Base-by-base conservation (phyloP, 1,284 basidiomycete genomes). In the Boletus putidus region DNA sequence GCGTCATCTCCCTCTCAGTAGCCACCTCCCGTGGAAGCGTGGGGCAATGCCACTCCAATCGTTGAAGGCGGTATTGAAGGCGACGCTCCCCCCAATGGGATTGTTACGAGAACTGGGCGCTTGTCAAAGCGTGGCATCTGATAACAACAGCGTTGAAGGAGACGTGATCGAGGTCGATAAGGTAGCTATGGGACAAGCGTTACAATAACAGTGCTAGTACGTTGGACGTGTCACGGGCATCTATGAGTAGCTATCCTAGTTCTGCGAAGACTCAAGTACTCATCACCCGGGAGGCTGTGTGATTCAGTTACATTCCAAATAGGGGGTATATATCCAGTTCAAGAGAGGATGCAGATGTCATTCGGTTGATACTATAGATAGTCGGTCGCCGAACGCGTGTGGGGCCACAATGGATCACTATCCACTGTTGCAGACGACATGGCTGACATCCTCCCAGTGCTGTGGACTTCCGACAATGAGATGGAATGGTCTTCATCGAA, bases 401-500 rank as follows among this genome's bases (percentile, higher is more conserved):
- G 12, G 91, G 91, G 3, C 92, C 91, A 9, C n/a, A n/a, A n/a
- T 50, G 92, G 91, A 73, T 94, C 92, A 66, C 85, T 89, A 70
- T 92, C 90, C 57, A 89, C 86, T 5, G 90, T 90, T 35, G 85
- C 83, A 68, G 89, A 89, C 18, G 90, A 92, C 66, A 89, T 85
- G 47, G 83, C 82, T 10, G 89, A 90, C 77, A 89, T 80, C 57
- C 81, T 81, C 44, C 82, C 79, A 53, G 88, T 78, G 65, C 88
- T 91, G 64, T 87, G 86, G 35, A 92, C 78, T 66, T 93, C 92
- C 43, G 91, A 91, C 36, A 90, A 93, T 56, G 91, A 92, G 83
- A 91, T 89, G 44, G 92, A 94, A 73, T 92, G 91, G 73, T 33
- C 43, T 23, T 44, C 25, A 18, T 27, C 43, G 16, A 44, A 25